phyloP scores from a whole-genome alignment of 495 filamentous ascomycete species.

The Cercophora samala region DNA sequence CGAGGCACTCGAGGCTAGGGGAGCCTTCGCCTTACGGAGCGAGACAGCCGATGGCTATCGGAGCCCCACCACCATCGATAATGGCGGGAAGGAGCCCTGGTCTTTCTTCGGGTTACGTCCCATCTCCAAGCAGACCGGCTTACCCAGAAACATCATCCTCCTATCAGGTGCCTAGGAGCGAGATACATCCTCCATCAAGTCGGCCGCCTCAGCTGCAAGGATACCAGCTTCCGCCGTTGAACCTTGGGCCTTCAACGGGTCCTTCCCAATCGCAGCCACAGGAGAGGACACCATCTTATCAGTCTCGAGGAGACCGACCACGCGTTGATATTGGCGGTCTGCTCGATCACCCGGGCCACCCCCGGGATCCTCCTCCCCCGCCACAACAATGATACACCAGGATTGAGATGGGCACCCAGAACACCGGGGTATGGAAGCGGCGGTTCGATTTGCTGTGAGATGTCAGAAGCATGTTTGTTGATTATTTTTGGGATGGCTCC shows the following conservation, averaged over 20 bases:
- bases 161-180: constrained; percentile 48
- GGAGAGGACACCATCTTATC: constrained; percentile 24
- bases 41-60: constrained; percentile 30
- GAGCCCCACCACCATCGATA: constrained; percentile 31
- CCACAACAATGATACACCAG: not conserved
- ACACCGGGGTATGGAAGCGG: not conserved
- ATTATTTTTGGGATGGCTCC: not conserved
- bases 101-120: constrained; percentile 36
- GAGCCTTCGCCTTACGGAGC: constrained; percentile 37
- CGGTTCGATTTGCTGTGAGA: not conserved
- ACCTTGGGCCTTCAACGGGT: constrained; percentile 42
- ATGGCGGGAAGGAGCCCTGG: constrained; percentile 31
- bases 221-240: constrained; percentile 50
- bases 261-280: constrained; percentile 18
- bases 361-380: constrained; percentile 21
- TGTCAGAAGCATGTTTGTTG: not conserved
- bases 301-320: constrained; percentile 44
- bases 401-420: too few relatives aligned
- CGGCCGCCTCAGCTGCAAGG: constrained; percentile 39
- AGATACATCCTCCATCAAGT: constrained; percentile 32
- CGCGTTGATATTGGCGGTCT: constrained; percentile 55
- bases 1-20: constrained; percentile 36
- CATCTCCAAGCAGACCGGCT: constrained; percentile 40
- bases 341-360: constrained; percentile 44
- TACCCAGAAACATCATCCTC: constrained; percentile 37